These are phyloP conservation scores for Sophora flavescens DNA, from an alignment of 306 rosid genomes.

Conservation along the genomic window DNA sequence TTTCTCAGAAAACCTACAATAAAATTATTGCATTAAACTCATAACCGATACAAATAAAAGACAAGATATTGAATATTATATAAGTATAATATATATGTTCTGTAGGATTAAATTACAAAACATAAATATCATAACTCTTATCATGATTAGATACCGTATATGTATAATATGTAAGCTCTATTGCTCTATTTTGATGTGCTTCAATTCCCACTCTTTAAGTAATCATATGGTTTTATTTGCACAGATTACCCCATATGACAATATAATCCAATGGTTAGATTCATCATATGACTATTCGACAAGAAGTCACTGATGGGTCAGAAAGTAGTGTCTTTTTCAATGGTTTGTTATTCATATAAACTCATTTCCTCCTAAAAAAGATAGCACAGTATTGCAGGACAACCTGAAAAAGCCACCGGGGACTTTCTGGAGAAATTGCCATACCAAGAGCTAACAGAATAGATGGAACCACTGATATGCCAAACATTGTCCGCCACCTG, in stretches of 20 bases:
- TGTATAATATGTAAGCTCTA: neutral
- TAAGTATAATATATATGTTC: neutral
- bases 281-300: slow-evolving; percentile 13
- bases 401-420: slow-evolving; percentile 98
- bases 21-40: slow-evolving; percentile 26
- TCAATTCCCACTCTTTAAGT: neutral
- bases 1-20: slow-evolving; percentile 40
- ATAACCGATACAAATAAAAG: slow-evolving; percentile 17
- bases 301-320: slow-evolving; percentile 17
- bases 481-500: slow-evolving; percentile 99
- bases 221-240: neutral
- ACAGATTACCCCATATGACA: slow-evolving; percentile 1
- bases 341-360: slow-evolving; percentile 17
- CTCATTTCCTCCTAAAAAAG: slow-evolving; percentile 34
- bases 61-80: neutral
- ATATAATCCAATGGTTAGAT: neutral
- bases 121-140: neutral
- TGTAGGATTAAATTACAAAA: slow-evolving; percentile 29
- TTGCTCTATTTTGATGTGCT: neutral
- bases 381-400: slow-evolving; percentile 27
- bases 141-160: neutral
- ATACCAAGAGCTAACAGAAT: slow-evolving; percentile 90
- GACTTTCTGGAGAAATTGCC: slow-evolving; percentile 93
- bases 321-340: neutral
- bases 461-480: slow-evolving; percentile 85